Evolutionary conservation across 768 basidiomycete genomes (phyloP), one percentile per base, ranked within the genome.

Genomic region (Boletus vinaceobasis): DNA sequence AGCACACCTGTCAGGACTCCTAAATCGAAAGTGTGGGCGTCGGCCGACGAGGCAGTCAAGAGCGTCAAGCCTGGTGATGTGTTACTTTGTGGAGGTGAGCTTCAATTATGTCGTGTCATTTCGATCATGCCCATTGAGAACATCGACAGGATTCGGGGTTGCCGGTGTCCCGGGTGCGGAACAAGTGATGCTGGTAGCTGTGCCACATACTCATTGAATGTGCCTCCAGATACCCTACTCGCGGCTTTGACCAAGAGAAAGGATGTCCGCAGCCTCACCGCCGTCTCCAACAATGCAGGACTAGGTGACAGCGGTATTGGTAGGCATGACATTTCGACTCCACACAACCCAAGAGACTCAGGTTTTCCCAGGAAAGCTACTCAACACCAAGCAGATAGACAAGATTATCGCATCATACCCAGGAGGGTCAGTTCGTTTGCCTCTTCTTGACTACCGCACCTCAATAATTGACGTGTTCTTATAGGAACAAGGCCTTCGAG

Each of bases 381-480:
- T 96, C 33, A 83, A 87, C 59, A 78, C 79, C 26, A 81, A 87
- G 21, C 88, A 94, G 65, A 78, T 95, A 43, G 77, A 80, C 67
- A 95, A 89, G 73, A 81, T 96, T 69, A 83, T 97, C 61, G 86
- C 90, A 8, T 93, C 91, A 46, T 96, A 93, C 73, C 90, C 93
- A 51, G 93, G 93, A 67, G 87, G 88, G 87, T 86, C 56, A 53
- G 78, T 68, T 9, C 36, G 19, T 57, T 57, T 44, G 13, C 14
- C 33, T 45, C 48, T 50, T 48, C 38, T 33, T 23, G 45, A 26
- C 17, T 10, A 11, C 14, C 13, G 15, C 17, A 3, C 31, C n/a
- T 14, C n/a, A n/a, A 47, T 17, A 31, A 53, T n/a, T 8, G n/a
- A 35, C 39, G 5, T 46, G 31, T 23, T 29, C n/a, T 42, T 55